Percentiles rank a stretch among this genome's conserved stretches.
Conservation (phyloP, 805 yeast genomes). For the Danielozyma ontarioensis region DNA sequence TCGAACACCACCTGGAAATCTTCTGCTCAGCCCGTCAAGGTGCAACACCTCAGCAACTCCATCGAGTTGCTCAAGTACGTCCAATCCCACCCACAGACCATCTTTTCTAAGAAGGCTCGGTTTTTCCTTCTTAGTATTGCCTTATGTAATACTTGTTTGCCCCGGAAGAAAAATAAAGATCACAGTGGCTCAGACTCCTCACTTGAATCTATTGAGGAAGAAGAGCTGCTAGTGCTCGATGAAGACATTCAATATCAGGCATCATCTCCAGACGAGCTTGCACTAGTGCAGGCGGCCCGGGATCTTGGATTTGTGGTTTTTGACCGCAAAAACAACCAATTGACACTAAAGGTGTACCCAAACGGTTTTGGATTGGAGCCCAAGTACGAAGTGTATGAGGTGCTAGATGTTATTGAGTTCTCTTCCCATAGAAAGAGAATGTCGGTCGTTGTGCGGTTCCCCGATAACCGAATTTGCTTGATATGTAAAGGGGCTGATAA, state of each 20-base stretch:
- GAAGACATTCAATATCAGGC: conserved; percentile 77
- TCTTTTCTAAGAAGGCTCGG: conserved; percentile 66
- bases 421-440: conserved; percentile 86
- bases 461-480: conserved; percentile 68
- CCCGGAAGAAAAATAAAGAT: conserved; percentile 39
- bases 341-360: conserved; percentile 77
- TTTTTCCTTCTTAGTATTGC: conserved; percentile 81
- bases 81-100: conserved; percentile 63
- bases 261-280: conserved; percentile 94
- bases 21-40: conserved; percentile 42
- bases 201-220: conserved; percentile 6
- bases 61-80: conserved; percentile 63
- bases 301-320: conserved; percentile 88
- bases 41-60: conserved; percentile 44
- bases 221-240: conserved; percentile 15
- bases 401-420: conserved; percentile 81
- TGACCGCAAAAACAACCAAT: conserved; percentile 54
- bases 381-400: conserved; percentile 60
- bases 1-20: conserved; percentile 40
- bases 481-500: conserved; percentile 97
- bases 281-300: conserved; percentile 89
- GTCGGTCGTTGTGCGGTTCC: conserved; percentile 80
- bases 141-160: conserved; percentile 85
- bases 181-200: conserved; percentile 1
- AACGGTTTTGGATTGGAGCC: conserved; percentile 68